phyloP scores from a whole-genome alignment of 2,329 filamentous ascomycete genomes.

The Microthyrium microscopicum region DNA sequence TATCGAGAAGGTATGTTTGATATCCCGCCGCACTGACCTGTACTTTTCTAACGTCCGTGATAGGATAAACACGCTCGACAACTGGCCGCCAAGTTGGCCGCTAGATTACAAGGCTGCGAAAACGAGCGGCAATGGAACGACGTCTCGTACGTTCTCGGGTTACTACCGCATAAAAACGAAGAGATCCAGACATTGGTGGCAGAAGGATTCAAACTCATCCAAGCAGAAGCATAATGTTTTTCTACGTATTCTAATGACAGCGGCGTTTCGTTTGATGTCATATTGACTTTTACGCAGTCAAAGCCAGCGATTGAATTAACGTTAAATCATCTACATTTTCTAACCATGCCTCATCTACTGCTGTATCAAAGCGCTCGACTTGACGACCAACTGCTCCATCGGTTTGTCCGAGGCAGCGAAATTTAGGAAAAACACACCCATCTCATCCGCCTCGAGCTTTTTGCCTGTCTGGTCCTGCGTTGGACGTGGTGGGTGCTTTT shows the following conservation, averaged over 20 bases:
- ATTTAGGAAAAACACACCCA: no score
- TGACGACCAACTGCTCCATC: no score
- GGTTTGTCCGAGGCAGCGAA: no score
- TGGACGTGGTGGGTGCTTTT: constrained; percentile 3
- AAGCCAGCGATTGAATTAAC: no score
- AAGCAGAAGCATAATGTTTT: constrained; percentile 11
- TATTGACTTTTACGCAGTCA: no score
- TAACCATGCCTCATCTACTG: no score
- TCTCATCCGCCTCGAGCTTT: no score
- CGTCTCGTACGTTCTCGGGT: constrained; percentile 76
- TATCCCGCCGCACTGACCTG: not conserved
- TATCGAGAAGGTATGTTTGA: constrained; percentile 68
- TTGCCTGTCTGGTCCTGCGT: no score
- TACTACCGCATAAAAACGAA: constrained; percentile 86
- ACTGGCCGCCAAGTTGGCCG: constrained; percentile 79
- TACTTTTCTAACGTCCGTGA: constrained; percentile 10
- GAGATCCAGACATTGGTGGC: constrained; percentile 63
- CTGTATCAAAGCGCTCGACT: no score
- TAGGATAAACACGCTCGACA: constrained; percentile 97
- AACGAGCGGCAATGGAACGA: constrained; percentile 96
- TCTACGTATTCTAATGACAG: no score
- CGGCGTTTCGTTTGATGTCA: no score
- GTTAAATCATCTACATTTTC: no score
- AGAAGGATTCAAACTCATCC: constrained; percentile 50
- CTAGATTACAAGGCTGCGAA: constrained; percentile 69